phyloP scores from a whole-genome alignment of 202 grass and related monocot genomes.

The Setaria viridis region DNA sequence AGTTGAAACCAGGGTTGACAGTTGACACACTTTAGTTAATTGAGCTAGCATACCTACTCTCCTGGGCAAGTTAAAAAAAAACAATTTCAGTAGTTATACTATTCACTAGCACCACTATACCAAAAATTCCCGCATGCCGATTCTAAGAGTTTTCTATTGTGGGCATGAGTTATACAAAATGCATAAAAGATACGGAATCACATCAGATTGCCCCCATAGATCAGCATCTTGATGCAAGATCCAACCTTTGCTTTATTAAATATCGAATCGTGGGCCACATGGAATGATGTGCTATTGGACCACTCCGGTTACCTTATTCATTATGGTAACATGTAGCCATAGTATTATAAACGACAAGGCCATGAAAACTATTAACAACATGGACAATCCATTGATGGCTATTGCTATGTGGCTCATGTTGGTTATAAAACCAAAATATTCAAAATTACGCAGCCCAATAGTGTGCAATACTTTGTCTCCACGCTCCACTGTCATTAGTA shows the following conservation, averaged over 20 bases:
- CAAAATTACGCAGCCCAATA: not conserved
- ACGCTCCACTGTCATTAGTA: slow-evolving; percentile 23
- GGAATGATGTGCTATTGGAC: slow-evolving; percentile 40
- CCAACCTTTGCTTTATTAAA: slow-evolving; percentile 28
- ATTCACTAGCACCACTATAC: not conserved
- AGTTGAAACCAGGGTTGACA: not conserved
- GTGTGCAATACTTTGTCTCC: slow-evolving; percentile 3
- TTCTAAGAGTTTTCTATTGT: slow-evolving; percentile 4
- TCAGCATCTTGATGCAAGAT: slow-evolving; percentile 30
- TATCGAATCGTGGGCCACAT: slow-evolving; percentile 21
- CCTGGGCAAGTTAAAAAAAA: not conserved
- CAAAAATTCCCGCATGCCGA: not conserved
- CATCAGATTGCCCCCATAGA: slow-evolving; percentile 27
- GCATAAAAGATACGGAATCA: not conserved
- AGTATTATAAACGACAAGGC: slow-evolving; percentile 24
- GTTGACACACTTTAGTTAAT: not conserved
- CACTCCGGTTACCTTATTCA: slow-evolving; percentile 12
- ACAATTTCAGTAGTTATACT: not conserved
- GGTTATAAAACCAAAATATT: not conserved
- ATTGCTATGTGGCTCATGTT: slow-evolving; percentile 15
- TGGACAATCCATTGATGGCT: not conserved
- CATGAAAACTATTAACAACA: slow-evolving; percentile 19
- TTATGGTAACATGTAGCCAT: slow-evolving; percentile 1
- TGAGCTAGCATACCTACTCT: slow-evolving; percentile 26
- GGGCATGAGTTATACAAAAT: not conserved